These are phyloP conservation scores for Angomonas deanei DNA, from an alignment of 208 protist species.

Conservation along the genomic window DNA sequence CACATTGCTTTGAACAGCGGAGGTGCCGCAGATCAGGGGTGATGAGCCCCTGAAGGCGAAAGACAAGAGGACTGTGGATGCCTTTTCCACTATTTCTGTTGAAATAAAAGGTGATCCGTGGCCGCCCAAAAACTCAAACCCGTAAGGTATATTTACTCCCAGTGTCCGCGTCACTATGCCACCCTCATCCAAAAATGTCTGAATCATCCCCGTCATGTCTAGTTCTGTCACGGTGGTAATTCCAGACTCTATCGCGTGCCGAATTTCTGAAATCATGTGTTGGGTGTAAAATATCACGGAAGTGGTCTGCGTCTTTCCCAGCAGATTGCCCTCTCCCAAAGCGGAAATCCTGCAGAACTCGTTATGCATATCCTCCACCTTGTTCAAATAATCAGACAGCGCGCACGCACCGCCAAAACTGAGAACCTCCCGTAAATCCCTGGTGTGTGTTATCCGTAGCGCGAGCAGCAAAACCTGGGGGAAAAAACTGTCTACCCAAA, in stretches of 20 bases:
- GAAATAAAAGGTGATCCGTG: conserved; percentile 36
- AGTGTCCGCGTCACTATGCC: conserved; percentile 51
- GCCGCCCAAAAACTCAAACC: conserved; percentile 81
- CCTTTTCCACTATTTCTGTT: conserved; percentile 19
- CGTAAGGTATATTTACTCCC: conserved; percentile 54
- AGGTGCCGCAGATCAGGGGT: conserved; percentile 23
- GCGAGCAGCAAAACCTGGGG: conserved; percentile 61
- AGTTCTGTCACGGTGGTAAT: conserved; percentile 51
- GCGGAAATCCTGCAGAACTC: conserved; percentile 44
- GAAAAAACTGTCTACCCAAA: conserved; percentile 49
- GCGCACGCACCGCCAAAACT: conserved; percentile 38
- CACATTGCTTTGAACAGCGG: conserved; percentile 9
- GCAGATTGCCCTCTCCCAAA: not conserved
- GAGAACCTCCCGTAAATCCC: conserved; percentile 52
- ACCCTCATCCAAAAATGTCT: conserved; percentile 57
- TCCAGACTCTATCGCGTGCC: conserved; percentile 31
- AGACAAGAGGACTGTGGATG: conserved; percentile 8
- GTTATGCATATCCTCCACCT: conserved; percentile 40
- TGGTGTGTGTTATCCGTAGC: conserved; percentile 63
- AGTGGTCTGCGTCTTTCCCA: conserved; percentile 13
- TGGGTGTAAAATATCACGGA: conserved; percentile 53
- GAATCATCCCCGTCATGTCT: conserved; percentile 60
- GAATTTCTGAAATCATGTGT: conserved; percentile 43
- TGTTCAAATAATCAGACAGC: conserved; percentile 42
- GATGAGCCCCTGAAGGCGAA: conserved; percentile 3